Conservation (phyloP, 768 basidiomycete species). For the Phlebiopsis gigantea region DNA sequence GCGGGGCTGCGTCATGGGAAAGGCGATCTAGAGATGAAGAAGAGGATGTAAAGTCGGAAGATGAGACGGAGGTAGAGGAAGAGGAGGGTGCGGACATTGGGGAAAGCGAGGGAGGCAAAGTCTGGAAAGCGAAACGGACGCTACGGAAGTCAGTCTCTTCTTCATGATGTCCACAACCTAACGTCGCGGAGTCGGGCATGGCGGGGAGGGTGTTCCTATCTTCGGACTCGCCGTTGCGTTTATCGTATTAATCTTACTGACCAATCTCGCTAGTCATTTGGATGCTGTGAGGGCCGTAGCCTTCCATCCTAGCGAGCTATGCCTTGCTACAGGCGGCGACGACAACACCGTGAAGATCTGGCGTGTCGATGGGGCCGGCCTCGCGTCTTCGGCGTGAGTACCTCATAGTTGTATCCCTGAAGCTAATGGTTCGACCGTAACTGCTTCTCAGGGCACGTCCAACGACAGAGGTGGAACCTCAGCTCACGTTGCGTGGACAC, state of each 20-base stretch:
- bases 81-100: slow-evolving; percentile 54
- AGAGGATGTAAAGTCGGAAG: slow-evolving; percentile 65
- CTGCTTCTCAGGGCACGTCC: slow-evolving; percentile 49
- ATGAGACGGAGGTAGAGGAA: slow-evolving; percentile 60
- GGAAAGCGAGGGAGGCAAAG: slow-evolving; percentile 64
- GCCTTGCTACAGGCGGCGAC: slow-evolving; percentile 90
- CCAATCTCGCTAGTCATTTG: slow-evolving; percentile 59
- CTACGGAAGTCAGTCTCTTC: slow-evolving; percentile 71
- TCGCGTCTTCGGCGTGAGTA: slow-evolving; percentile 75
- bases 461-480: slow-evolving; percentile 87
- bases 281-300: slow-evolving; percentile 88
- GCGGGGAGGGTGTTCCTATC: background rate
- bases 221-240: background rate
- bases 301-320: slow-evolving; percentile 82
- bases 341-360: slow-evolving; percentile 96
- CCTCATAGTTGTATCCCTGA: slow-evolving; percentile 6
- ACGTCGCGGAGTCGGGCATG: background rate
- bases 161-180: background rate
- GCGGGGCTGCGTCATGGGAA: slow-evolving; percentile 47
- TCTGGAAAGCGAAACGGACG: slow-evolving; percentile 84
- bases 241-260: slow-evolving; percentile 13
- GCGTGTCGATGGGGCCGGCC: slow-evolving; percentile 74
- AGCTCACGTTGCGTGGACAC: slow-evolving; percentile 90
- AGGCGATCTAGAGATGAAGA: slow-evolving; percentile 51
- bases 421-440: slow-evolving; percentile 7